These are phyloP conservation scores for Spathaspora arborariae DNA, from an alignment of 805 yeast species.

Conservation along the genomic window DNA sequence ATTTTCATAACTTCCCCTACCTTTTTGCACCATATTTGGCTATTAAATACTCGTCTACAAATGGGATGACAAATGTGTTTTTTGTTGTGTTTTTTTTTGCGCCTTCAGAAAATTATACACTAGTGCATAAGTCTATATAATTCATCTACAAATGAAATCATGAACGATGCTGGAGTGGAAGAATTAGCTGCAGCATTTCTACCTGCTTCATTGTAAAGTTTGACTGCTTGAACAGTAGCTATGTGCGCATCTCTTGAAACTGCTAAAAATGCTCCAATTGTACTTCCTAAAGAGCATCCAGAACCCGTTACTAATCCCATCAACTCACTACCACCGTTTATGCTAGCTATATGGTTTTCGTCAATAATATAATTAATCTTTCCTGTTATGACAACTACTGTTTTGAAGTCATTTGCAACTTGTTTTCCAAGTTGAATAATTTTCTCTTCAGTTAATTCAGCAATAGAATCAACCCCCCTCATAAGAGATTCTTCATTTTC, in stretches of 20 bases:
- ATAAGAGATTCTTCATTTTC: conserved; percentile 33
- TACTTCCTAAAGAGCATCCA: conserved; percentile 80
- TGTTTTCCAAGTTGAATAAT: conserved; percentile 40
- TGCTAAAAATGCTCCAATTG: conserved; percentile 57
- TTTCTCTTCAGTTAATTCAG: conserved; percentile 16
- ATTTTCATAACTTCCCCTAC: conserved; percentile 6
- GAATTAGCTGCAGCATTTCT: conserved; percentile 40
- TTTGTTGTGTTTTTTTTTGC: neutral
- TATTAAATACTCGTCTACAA: neutral
- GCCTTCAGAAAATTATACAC: neutral
- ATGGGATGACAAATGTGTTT: neutral
- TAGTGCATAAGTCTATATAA: conserved; percentile 15
- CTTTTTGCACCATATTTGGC: conserved; percentile 6
- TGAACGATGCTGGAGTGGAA: conserved; percentile 55
- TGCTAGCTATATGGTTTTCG: conserved; percentile 12
- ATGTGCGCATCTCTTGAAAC: conserved; percentile 38
- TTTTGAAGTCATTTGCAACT: conserved; percentile 48
- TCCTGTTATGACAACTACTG: conserved; percentile 75
- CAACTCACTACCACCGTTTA: conserved; percentile 56
- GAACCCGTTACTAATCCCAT: conserved; percentile 76
- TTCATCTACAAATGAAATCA: conserved; percentile 43
- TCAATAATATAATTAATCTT: conserved; percentile 24
- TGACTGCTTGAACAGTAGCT: conserved; percentile 54
- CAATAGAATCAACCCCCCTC: conserved; percentile 70
- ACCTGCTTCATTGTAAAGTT: conserved; percentile 61